Base-by-base conservation (phyloP, 2,329 filamentous ascomycete species). In the Penicillium sp. region DNA sequence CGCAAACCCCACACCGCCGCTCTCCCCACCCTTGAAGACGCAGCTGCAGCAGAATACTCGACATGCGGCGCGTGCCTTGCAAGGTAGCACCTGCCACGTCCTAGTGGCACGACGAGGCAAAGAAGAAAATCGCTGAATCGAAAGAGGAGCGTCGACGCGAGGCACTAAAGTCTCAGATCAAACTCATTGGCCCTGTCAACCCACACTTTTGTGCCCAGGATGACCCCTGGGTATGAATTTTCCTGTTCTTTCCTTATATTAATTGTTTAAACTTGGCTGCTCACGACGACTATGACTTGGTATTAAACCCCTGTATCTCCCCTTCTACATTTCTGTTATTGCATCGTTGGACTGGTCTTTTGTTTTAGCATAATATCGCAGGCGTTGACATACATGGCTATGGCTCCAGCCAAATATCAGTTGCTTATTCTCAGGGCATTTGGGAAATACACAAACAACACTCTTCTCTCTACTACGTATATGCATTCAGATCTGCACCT, bases 91-190 rank as follows among this genome's bases (percentile, higher is more conserved):
- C 1, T 59, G 49, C 27, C 56, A 61, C 16, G 52, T 66, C 7
- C 49, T 62, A 1, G 45, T 53, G 4, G 67, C 60, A 7, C 53
- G 62, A 63, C 22, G 64, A 56, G 2, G 66, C 66, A 3, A 63
- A 61, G 49, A 64, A 62, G 49, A 69, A 59, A 50, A 58, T 71
- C 35, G 58, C 52, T 11, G 59, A 62, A 32, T 56, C 61, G 10
- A 60, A 63, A 20, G 62, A 66, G 11, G 65, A 71, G 42, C 66
- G 65, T 24, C 57, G 67, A 20, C 60, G 66, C 27, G 63, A 62
- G 42, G 59, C 63, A 40, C 44, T 73, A 43, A 73, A 73, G 55
- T 60, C 67, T 16, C 65, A 68, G 40, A 73, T 73, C 38, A 66
- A 62, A 37, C 23, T 72, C 20, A 58, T 73, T 26, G 68, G 69